Percentiles rank a stretch among this genome's conserved stretches.
Evolutionary conservation across 2,329 filamentous ascomycete genomes (phyloP).

Genomic region (Aplosporella prunicola): DNA sequence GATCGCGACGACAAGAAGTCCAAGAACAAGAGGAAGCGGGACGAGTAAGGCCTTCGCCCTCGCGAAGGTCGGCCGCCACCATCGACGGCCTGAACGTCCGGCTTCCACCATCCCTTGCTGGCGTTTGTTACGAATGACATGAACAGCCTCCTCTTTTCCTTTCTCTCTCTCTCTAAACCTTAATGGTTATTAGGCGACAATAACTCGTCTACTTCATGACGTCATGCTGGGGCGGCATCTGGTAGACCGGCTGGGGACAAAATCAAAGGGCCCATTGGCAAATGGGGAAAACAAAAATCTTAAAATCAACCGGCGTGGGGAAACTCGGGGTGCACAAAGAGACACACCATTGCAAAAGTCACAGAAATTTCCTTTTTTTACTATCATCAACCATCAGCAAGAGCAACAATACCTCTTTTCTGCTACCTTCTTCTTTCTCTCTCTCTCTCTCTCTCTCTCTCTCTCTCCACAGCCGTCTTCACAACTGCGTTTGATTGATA

Average conservation of each 20-base stretch:
- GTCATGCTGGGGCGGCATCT: slow-evolving; percentile 23
- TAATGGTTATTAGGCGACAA: slow-evolving; percentile 9
- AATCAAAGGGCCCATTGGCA: slow-evolving; percentile 6
- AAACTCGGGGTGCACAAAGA: too few species aligned
- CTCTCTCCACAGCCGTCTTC: too few species aligned
- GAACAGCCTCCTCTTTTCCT: slow-evolving; percentile 4
- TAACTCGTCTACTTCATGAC: slow-evolving; percentile 22
- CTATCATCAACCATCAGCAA: too few species aligned
- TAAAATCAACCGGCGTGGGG: too few species aligned
- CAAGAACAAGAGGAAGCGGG: slow-evolving; percentile 73
- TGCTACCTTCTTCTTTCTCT: too few species aligned
- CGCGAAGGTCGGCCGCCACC: slow-evolving; percentile 2
- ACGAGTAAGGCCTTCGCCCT: slow-evolving; percentile 30
- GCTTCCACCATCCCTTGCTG: neutral
- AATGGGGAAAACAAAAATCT: slow-evolving; percentile 6
- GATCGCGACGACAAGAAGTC: slow-evolving; percentile 35
- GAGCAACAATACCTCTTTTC: too few species aligned
- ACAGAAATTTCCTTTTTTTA: too few species aligned
- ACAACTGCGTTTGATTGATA: too few species aligned
- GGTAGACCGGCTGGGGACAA: slow-evolving; percentile 22
- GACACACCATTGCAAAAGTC: too few species aligned
- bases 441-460: too few species aligned
- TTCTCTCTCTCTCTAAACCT: too few species aligned
- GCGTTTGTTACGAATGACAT: slow-evolving; percentile 5
- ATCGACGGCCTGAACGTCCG: slow-evolving; percentile 2